A percentile compares a stretch with the other conserved stretches of the same genome.
phyloP scores from a whole-genome alignment of 805 yeast species.

The Barnettozyma populi region DNA sequence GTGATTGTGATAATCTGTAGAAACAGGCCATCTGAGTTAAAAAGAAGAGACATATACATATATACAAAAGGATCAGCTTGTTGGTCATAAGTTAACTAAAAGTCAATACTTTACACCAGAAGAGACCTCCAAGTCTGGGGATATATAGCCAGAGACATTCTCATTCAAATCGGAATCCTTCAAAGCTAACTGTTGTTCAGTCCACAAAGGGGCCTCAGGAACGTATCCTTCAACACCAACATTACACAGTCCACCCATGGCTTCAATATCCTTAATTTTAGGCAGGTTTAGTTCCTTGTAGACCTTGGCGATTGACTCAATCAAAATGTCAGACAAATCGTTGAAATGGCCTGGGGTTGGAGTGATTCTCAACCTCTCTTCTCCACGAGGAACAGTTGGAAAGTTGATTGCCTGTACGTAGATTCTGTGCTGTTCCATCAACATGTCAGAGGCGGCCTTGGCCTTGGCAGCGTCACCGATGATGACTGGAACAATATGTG shows the following conservation, averaged over 20 bases:
- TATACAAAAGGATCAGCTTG: neutral
- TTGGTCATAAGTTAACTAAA: neutral
- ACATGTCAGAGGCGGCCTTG: constrained; percentile 82
- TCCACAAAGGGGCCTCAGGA: constrained; percentile 73
- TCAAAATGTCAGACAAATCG: constrained; percentile 67
- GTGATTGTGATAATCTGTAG: neutral
- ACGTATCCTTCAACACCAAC: constrained; percentile 58
- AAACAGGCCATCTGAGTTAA: neutral
- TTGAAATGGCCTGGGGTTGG: constrained; percentile 96
- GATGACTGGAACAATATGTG: constrained; percentile 93
- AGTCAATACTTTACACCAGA: constrained; percentile 43
- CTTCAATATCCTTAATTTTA: constrained; percentile 73
- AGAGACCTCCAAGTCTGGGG: constrained; percentile 61
- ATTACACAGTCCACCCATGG: constrained; percentile 84
- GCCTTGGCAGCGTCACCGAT: constrained; percentile 94
- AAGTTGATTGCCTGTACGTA: constrained; percentile 98
- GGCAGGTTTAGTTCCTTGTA: constrained; percentile 70
- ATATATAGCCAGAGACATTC: constrained; percentile 59
- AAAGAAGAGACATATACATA: neutral
- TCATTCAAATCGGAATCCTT: constrained; percentile 58
- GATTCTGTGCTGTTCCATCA: constrained; percentile 77
- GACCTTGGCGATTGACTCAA: constrained; percentile 74
- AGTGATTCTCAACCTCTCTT: constrained; percentile 95
- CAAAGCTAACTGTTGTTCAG: constrained; percentile 67
- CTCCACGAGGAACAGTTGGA: constrained; percentile 96